Evolutionary conservation across 192 early-diverging fungal genomes (phyloP).

Genomic region (Umbelopsis sp.): DNA sequence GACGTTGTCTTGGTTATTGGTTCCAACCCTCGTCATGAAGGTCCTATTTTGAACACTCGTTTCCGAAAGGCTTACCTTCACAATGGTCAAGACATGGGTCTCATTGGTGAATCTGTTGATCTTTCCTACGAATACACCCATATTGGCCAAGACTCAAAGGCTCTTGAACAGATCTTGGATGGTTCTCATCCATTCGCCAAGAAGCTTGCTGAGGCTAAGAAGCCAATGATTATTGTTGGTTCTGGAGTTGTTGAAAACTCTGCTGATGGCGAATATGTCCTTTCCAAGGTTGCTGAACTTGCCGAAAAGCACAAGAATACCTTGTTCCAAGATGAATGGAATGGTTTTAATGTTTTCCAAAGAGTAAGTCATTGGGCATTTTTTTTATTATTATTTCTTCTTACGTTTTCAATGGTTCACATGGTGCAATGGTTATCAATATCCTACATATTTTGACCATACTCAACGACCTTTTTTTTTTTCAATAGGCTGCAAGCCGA

Average conservation of each 20-base stretch:
- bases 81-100: constrained; percentile 75
- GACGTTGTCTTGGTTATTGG: constrained; percentile 91
- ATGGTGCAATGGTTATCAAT: too few species aligned
- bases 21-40: constrained; percentile 96
- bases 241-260: constrained; percentile 74
- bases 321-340: constrained; percentile 80
- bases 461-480: neutral
- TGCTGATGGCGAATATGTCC: constrained; percentile 68
- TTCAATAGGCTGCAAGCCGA: constrained; percentile 71
- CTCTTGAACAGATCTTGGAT: constrained; percentile 69
- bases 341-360: constrained; percentile 92
- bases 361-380: constrained; percentile 49
- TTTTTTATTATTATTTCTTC: constrained; percentile 8
- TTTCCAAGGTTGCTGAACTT: constrained; percentile 77
- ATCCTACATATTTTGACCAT: too few species aligned
- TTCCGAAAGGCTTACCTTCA: constrained; percentile 93
- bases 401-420: neutral
- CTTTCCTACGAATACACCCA: constrained; percentile 93
- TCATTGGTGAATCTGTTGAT: constrained; percentile 77
- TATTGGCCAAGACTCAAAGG: constrained; percentile 64
- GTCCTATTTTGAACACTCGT: constrained; percentile 92
- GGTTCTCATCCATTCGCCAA: constrained; percentile 74
- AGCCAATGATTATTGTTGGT: constrained; percentile 90
- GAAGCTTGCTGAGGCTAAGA: constrained; percentile 81
- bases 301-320: constrained; percentile 65